Percentiles rank a stretch among this genome's conserved stretches.
These are phyloP conservation scores for Phellinidium pouzarii DNA, from an alignment of 1,284 basidiomycete genomes.

Conservation along the genomic window DNA sequence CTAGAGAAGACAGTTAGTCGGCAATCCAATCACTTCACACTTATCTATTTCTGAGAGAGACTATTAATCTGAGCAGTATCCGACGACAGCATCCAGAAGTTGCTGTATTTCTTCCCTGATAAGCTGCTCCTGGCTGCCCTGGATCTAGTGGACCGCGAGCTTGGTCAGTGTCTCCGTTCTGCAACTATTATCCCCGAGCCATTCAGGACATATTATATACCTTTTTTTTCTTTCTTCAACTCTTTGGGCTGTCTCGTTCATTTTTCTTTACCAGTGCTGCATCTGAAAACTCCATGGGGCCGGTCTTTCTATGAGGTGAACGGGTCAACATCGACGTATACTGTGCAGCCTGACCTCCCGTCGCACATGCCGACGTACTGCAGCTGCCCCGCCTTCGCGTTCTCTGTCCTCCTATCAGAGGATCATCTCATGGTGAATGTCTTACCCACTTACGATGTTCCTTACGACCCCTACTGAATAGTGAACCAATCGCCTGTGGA, in stretches of 20 bases:
- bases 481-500: no score
- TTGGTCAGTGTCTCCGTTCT: slow-evolving; percentile 43
- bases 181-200: no score
- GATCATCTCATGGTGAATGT: slow-evolving; percentile 56
- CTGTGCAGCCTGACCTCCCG: slow-evolving; percentile 50
- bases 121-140: slow-evolving; percentile 56
- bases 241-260: background rate
- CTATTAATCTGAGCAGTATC: slow-evolving; percentile 32
- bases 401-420: slow-evolving; percentile 50
- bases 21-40: slow-evolving; percentile 2
- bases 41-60: background rate
- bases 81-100: slow-evolving; percentile 47
- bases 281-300: slow-evolving; percentile 50
- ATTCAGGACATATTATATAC: no score
- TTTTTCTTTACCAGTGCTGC: slow-evolving; percentile 43
- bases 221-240: no score
- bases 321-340: slow-evolving; percentile 56
- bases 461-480: background rate
- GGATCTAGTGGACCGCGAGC: slow-evolving; percentile 62
- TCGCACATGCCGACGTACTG: slow-evolving; percentile 47
- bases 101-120: slow-evolving; percentile 55
- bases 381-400: slow-evolving; percentile 66
- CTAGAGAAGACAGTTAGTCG: slow-evolving; percentile 26
- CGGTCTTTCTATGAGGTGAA: slow-evolving; percentile 56
- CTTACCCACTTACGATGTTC: background rate